A percentile compares a stretch with the other conserved stretches of the same genome.
phyloP scores from a whole-genome alignment of 2,329 filamentous ascomycete species.

The Zasmidium citrigriseum region DNA sequence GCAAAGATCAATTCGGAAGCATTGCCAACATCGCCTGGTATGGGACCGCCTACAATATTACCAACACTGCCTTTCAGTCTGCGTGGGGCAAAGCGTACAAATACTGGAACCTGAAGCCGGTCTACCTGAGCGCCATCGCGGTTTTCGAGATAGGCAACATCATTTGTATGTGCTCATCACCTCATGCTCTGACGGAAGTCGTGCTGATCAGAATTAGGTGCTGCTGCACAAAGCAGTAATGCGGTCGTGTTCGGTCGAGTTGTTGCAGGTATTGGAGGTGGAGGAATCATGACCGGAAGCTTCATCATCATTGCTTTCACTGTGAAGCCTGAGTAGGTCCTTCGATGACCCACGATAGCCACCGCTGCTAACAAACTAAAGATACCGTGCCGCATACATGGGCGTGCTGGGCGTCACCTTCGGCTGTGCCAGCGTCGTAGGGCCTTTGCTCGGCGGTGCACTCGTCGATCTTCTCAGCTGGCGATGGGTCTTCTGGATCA shows the following conservation, averaged over 20 bases:
- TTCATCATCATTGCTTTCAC: conserved; percentile 24
- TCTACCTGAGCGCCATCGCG: conserved; percentile 30
- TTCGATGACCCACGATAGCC: background rate
- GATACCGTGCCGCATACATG: conserved; percentile 11
- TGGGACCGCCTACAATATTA: conserved; percentile 38
- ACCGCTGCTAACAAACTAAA: background rate
- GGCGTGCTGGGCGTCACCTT: conserved; percentile 41
- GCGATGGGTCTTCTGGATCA: conserved; percentile 44
- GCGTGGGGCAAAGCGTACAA: conserved; percentile 33
- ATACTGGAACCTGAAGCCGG: conserved; percentile 32
- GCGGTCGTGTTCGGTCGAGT: conserved; percentile 53
- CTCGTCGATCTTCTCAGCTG: conserved; percentile 6
- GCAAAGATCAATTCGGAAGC: conserved; percentile 31
- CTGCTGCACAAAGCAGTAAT: conserved; percentile 32
- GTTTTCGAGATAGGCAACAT: conserved; percentile 45
- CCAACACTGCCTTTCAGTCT: conserved; percentile 34
- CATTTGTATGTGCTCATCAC: conserved; percentile 22
- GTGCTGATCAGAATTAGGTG: conserved; percentile 31
- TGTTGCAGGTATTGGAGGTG: conserved; percentile 54
- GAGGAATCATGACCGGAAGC: conserved; percentile 49
- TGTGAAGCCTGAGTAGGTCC: conserved; percentile 34
- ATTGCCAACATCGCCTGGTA: conserved; percentile 39
- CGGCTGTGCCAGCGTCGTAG: conserved; percentile 47
- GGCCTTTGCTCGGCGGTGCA: conserved; percentile 53
- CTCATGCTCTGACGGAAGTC: no score